Conservation (phyloP, 164 flowering plant species). For the Liriodendron chinense region DNA sequence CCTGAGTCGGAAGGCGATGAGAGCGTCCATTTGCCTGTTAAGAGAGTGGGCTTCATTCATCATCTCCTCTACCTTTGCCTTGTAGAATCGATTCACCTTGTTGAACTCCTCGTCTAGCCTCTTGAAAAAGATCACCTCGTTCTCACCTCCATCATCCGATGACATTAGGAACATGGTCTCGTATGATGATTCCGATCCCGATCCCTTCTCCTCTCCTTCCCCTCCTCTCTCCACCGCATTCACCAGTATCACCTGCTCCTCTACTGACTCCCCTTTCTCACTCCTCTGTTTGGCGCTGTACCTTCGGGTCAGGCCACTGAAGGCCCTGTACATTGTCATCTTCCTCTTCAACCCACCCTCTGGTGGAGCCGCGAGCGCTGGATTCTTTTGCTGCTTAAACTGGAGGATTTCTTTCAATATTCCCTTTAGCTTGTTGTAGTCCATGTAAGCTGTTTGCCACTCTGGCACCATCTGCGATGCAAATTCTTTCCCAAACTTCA, state of each 20-base stretch:
- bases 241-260: slow-evolving; percentile 24
- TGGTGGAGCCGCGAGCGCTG: background rate
- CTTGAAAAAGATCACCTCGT: slow-evolving; percentile 52
- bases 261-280: background rate
- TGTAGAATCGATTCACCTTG: slow-evolving; percentile 56
- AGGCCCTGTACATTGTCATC: slow-evolving; percentile 27
- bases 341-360: slow-evolving; percentile 8
- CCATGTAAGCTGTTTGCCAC: slow-evolving; percentile 75
- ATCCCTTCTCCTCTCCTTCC: background rate
- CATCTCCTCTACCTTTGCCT: slow-evolving; percentile 46
- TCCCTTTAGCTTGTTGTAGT: slow-evolving; percentile 30
- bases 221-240: background rate
- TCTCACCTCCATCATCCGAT: slow-evolving; percentile 51
- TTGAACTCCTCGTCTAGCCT: slow-evolving; percentile 72
- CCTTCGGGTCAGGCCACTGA: slow-evolving; percentile 24
- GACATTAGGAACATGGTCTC: slow-evolving; percentile 55
- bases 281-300: background rate
- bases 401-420: slow-evolving; percentile 20
- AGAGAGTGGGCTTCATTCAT: slow-evolving; percentile 55
- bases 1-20: slow-evolving; percentile 63
- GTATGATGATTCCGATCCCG: slow-evolving; percentile 14
- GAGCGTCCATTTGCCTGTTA: slow-evolving; percentile 67
- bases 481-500: slow-evolving; percentile 80
- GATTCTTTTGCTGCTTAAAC: background rate
- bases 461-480: slow-evolving; percentile 68